Conservation (phyloP, 2,329 filamentous ascomycete genomes). For the Colletotrichum spaethianum region DNA sequence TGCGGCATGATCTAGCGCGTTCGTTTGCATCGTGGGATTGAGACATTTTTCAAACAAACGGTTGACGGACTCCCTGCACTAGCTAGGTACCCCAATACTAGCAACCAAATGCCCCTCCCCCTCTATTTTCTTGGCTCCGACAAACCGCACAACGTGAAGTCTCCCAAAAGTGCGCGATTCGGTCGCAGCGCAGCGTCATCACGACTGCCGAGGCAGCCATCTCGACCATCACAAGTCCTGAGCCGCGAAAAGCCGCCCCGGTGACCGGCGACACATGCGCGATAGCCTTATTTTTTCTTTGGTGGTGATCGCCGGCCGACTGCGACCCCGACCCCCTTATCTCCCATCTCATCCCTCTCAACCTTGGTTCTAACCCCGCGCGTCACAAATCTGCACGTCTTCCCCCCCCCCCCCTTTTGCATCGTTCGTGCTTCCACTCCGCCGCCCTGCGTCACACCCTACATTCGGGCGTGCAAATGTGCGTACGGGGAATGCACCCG, state of each 20-base stretch:
- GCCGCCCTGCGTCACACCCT: conserved; percentile 26
- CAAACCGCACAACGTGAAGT: background rate
- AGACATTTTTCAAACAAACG: conserved; percentile 40
- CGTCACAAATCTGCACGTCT: background rate
- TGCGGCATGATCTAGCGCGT: conserved; percentile 27
- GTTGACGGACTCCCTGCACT: background rate
- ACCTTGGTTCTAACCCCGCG: background rate
- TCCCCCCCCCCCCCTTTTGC: background rate
- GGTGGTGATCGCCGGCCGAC: conserved; percentile 16
- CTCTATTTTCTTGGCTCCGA: conserved; percentile 8
- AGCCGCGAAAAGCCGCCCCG: conserved; percentile 40
- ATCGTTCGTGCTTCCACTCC: conserved; percentile 2
- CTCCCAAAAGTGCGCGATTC: background rate
- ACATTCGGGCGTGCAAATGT: conserved; percentile 29
- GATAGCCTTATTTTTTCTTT: conserved; percentile 28
- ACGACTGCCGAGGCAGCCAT: conserved; percentile 25
- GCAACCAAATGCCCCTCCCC: conserved; percentile 14
- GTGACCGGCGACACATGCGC: conserved; percentile 27
- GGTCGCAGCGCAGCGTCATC: conserved; percentile 23
- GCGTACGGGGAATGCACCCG: conserved; percentile 32
- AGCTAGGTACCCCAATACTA: background rate
- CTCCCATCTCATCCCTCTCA: background rate
- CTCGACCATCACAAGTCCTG: background rate
- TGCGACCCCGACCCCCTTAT: background rate
- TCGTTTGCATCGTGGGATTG: conserved; percentile 31